phyloP scores from a whole-genome alignment of 805 yeast genomes.

The Candida chilensis region DNA sequence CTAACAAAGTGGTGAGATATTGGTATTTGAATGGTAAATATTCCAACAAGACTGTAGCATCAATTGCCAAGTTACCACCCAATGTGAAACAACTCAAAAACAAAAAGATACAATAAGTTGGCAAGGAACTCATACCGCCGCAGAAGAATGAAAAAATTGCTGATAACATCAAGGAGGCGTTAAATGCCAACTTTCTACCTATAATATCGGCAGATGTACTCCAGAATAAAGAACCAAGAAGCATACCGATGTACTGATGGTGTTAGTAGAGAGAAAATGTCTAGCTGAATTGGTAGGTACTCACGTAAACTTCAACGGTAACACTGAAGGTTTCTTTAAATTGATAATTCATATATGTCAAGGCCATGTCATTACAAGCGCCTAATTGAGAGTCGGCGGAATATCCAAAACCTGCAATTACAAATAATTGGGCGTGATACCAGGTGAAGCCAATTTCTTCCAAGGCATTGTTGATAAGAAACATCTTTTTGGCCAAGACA shows the following conservation, averaged over 20 bases:
- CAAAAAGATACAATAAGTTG: constrained; percentile 40
- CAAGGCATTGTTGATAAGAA: constrained; percentile 40
- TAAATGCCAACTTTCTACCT: constrained; percentile 45
- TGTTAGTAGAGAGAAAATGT: too few species aligned
- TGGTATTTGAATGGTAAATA: constrained; percentile 42
- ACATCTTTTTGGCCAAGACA: constrained; percentile 28
- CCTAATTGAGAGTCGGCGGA: constrained; percentile 45
- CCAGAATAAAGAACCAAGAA: constrained; percentile 47
- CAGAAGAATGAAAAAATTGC: constrained; percentile 40
- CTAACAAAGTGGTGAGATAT: constrained; percentile 43
- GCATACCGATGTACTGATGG: constrained; percentile 45
- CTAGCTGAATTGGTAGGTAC: too few species aligned
- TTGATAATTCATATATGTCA: constrained; percentile 36
- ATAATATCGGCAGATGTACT: constrained; percentile 47
- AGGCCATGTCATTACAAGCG: constrained; percentile 35
- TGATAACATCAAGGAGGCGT: constrained; percentile 34
- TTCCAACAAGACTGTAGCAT: constrained; percentile 44
- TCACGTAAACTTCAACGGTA: constrained; percentile 33
- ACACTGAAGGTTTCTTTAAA: constrained; percentile 33
- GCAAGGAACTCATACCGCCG: constrained; percentile 41
- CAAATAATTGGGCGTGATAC: constrained; percentile 40
- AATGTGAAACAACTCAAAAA: constrained; percentile 34
- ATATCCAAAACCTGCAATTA: constrained; percentile 48
- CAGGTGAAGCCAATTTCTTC: constrained; percentile 57
- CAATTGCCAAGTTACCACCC: constrained; percentile 51